Evolutionary conservation across 208 protist species (phyloP).

Genomic region (Porcisia hertigi): DNA sequence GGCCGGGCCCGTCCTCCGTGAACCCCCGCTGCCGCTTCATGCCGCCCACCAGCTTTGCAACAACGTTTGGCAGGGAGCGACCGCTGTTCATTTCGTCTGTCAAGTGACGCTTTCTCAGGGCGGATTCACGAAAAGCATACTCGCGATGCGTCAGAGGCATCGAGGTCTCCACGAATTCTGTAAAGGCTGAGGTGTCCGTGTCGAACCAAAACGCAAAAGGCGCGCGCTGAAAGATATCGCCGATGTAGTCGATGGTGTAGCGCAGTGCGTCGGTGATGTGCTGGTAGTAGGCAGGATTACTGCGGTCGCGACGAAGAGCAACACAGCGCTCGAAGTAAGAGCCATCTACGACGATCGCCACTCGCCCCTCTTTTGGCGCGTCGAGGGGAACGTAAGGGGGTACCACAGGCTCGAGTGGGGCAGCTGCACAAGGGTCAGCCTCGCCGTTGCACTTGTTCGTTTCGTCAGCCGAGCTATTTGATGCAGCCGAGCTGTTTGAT

Average conservation of each 20-base stretch:
- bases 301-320: constrained; percentile 24
- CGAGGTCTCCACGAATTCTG: constrained; percentile 74
- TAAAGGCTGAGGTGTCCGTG: constrained; percentile 75
- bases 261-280: constrained; percentile 50
- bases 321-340: constrained; percentile 88
- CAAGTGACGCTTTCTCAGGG: constrained; percentile 59
- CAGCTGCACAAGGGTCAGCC: background rate
- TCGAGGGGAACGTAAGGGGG: constrained; percentile 45
- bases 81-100: constrained; percentile 85
- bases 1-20: constrained; percentile 67
- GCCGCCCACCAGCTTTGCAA: constrained; percentile 75
- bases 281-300: constrained; percentile 57
- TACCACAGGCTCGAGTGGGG: constrained; percentile 12
- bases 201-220: constrained; percentile 88
- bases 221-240: constrained; percentile 74
- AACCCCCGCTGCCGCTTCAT: constrained; percentile 81
- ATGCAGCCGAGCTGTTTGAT: background rate
- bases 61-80: constrained; percentile 68
- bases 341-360: constrained; percentile 84
- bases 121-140: constrained; percentile 52
- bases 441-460: constrained; percentile 1
- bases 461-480: background rate
- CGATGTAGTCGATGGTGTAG: constrained; percentile 76
- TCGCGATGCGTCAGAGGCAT: constrained; percentile 72
- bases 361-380: constrained; percentile 37